These are phyloP conservation scores for Apiospora hydei DNA, from an alignment of 2,329 filamentous ascomycete species.

Conservation along the genomic window DNA sequence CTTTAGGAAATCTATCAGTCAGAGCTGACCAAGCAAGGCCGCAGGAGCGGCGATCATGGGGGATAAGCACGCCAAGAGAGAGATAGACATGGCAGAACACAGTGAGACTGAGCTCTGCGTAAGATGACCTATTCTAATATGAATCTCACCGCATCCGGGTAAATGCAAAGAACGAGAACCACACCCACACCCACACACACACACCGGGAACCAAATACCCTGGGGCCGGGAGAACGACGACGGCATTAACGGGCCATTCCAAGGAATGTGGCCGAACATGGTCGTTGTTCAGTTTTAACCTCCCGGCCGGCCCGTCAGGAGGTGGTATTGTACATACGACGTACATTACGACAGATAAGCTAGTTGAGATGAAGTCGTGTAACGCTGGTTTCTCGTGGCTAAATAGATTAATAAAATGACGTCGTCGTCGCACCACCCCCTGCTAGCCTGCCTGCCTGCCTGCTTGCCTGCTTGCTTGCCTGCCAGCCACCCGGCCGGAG, in stretches of 20 bases:
- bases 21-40: not conserved
- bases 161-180: conserved; percentile 9
- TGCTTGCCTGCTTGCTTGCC: too few species aligned
- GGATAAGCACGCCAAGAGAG: not conserved
- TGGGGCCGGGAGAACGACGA: not conserved
- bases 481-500: not conserved
- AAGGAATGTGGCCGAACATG: not conserved
- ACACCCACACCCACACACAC: not conserved
- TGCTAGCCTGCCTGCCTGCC: too few species aligned
- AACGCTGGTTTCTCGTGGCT: conserved; percentile 5
- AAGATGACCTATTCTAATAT: not conserved
- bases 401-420: conserved; percentile 14
- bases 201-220: not conserved
- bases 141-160: conserved; percentile 4
- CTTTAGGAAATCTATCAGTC: not conserved
- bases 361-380: conserved; percentile 13
- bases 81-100: not conserved
- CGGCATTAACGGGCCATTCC: not conserved
- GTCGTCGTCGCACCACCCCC: not conserved
- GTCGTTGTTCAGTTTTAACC: conserved; percentile 4
- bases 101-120: not conserved
- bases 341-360: conserved; percentile 10
- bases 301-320: conserved; percentile 1
- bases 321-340: not conserved
- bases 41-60: not conserved